A percentile compares a stretch with the other conserved stretches of the same genome.
These are phyloP conservation scores for Eucalyptus polybractea DNA, from an alignment of 345 rosid genomes.

Conservation along the genomic window DNA sequence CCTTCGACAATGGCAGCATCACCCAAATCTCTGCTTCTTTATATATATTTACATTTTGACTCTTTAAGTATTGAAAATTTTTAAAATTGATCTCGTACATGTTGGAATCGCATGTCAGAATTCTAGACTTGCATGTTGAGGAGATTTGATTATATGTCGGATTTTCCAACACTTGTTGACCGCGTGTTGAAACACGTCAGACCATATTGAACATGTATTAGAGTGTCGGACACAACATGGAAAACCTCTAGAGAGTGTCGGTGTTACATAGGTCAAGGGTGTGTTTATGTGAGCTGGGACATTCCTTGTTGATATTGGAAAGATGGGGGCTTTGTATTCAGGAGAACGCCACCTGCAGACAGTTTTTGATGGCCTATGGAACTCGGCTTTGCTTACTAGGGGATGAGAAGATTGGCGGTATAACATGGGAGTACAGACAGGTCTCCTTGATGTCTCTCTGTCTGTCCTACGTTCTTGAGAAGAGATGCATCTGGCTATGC, in stretches of 20 bases:
- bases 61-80: rapidly evolving
- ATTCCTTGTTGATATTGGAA: neutral
- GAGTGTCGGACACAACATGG: rapidly evolving
- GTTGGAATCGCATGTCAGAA: rapidly evolving
- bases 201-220: rapidly evolving
- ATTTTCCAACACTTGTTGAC: rapidly evolving
- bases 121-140: rapidly evolving
- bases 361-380: neutral
- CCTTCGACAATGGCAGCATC: rapidly evolving
- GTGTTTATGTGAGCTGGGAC: neutral
- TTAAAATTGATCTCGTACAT: rapidly evolving
- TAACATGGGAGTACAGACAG: neutral
- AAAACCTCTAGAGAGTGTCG: rapidly evolving
- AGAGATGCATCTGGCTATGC: neutral
- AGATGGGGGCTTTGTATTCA: neutral
- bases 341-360: neutral
- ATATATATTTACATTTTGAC: no score
- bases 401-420: neutral
- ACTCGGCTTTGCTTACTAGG: neutral
- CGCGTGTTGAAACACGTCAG: rapidly evolving
- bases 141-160: no score
- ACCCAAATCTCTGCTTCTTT: no score
- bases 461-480: neutral
- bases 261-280: no score
- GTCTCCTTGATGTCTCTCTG: neutral